Evolutionary conservation across 164 flowering plant genomes (phyloP).

Genomic region (Houttuynia cordata): DNA sequence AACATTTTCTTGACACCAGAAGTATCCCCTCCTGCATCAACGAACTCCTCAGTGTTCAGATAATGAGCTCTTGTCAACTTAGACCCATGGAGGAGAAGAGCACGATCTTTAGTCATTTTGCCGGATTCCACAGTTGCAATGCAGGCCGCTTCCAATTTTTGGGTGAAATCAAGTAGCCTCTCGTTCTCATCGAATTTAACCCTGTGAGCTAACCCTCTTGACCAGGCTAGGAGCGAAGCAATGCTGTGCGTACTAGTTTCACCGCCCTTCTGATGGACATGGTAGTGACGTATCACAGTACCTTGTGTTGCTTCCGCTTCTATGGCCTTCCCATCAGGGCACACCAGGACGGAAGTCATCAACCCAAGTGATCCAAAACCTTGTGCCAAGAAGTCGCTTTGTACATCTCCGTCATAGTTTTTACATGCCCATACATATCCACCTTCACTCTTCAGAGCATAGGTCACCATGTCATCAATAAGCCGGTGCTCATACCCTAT

Average conservation of each 20-base stretch:
- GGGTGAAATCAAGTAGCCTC: conserved; percentile 51
- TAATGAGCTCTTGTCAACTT: conserved; percentile 58
- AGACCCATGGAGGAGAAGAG: conserved; percentile 76
- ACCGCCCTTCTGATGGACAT: conserved; percentile 96
- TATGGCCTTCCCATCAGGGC: conserved; percentile 98
- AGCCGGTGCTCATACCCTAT: conserved; percentile 97
- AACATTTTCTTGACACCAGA: too few species aligned
- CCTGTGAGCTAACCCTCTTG: conserved; percentile 93
- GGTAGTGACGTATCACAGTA: conserved; percentile 90
- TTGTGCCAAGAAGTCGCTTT: conserved; percentile 98
- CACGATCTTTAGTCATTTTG: conserved; percentile 96
- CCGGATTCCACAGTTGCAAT: conserved; percentile 79
- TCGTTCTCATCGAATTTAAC: conserved; percentile 75
- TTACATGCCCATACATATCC: conserved; percentile 99
- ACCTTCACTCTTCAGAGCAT: conserved; percentile 92
- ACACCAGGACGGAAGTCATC: conserved; percentile 97
- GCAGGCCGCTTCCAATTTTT: conserved; percentile 82
- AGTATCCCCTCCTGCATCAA: conserved; percentile 86
- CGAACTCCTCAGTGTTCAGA: conserved; percentile 83
- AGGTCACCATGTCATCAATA: conserved; percentile 98
- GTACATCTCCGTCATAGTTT: conserved; percentile 97
- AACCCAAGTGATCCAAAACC: conserved; percentile 96
- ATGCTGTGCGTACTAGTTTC: conserved; percentile 99
- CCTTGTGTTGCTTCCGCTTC: conserved; percentile 99
- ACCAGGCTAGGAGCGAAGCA: conserved; percentile 98